Evolutionary conservation across 164 flowering plant genomes (phyloP), one percentile per base, ranked within the genome.

Genomic region (Paratinospora sagittata): DNA sequence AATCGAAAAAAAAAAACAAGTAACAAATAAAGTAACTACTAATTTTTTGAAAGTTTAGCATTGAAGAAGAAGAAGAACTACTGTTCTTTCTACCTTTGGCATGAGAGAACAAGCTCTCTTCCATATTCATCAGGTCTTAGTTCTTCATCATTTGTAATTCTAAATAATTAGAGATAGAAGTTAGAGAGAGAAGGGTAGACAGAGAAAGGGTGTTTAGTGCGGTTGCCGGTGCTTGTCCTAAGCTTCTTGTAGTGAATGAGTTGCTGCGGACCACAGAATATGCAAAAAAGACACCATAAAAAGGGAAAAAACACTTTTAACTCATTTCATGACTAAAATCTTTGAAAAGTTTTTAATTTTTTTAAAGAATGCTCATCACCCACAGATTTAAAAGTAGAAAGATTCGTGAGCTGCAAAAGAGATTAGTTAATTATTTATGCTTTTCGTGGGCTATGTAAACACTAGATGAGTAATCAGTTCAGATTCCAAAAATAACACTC

Each of bases 211-310:
- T 60, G 70, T 70, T 68, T 68, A 79, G 79, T 78, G 79, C 78
- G 79, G 55, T 73, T 66, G 70, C 63, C 64, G 76, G 68, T 45
- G 64, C 5, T 19, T 21, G 82, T 47, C 62, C 66, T 74, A 65
- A 11, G 43, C 43, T 1, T 11, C 43, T 76, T 27, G 62, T 47
- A 68, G 84, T 80, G 67, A 78, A 69, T 80, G 83, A 61, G 76
- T 61, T 30, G 52, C 66, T 58, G 60, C 27, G 74, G 70, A 74
- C 83, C 86, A 82, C 81, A 79, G 76, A 75, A 74, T 78, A 78
- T 78, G 75, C 83, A 63, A 61, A 72, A 43, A 16, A 45, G 30
- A 2, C n/a, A 17, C 10, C 43, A 39, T 36, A 39, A 39, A 39
- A 39, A 34, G 63, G 64, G 37, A 67, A 45, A 73, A 21, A 58